Base-by-base conservation (phyloP, 768 basidiomycete species). In the Tricholomella constricta region DNA sequence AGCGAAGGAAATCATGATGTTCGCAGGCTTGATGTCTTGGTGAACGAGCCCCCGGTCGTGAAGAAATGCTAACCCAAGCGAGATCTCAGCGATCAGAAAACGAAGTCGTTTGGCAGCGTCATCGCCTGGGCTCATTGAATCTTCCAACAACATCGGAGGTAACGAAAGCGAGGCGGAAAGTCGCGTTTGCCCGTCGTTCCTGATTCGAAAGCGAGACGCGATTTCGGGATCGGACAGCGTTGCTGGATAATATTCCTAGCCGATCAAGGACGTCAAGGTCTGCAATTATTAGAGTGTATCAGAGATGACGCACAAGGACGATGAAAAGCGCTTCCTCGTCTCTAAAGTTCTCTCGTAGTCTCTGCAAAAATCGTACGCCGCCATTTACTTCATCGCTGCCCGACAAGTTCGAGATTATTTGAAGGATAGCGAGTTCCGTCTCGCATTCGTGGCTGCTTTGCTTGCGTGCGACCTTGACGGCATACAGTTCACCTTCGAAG, bases 21-120 rank as follows among this genome's bases (percentile, higher is more conserved):
- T 89, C 48, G 77, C 74, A 2, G 86, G 85, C 59, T 85, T 86
- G 68, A 89, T 80, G 60, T 86, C 85, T 35, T 84, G 81, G 59
- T 88, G 85, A 34, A 87, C 81, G 62, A 86, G 82, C 22, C 85
- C 84, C 57, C 78, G 75, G 50, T 76, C 72, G 61, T 86, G 86
- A 1, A 88, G 62, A 47, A 68, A 72, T 23, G 66, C 52, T 10
- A 76, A 45, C 15, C 69, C 74, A 8, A 76, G 58, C 6, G 68
- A 60, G 19, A 73, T 57, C 52, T 72, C 72, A 2, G 68, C 69
- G 15, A 65, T 58, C 11, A 74, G 54, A 15, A 72, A 52, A 26
- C 63, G 67, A 23, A 72, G 47, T 31, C 64, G 58, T n/a, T 42
- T 34, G 20, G 60, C 20, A 34, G 54, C 55, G 27, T 56, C 52